These are phyloP conservation scores for Penicillium bovifimosum DNA, from an alignment of 495 filamentous ascomycete species.

Conservation along the genomic window DNA sequence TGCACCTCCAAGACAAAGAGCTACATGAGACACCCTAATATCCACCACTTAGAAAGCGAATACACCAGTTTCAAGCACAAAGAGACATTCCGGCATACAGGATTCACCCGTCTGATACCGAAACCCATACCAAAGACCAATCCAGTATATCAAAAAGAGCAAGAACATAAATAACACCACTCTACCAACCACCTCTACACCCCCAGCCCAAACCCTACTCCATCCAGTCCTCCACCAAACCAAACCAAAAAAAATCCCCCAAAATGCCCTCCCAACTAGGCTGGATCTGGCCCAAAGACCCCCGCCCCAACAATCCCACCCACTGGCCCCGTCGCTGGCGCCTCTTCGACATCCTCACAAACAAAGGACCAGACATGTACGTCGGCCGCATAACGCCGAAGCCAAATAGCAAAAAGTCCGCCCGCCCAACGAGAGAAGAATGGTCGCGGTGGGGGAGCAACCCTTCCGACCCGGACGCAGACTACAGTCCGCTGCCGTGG, in stretches of 20 bases:
- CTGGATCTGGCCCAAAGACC: conserved; percentile 41
- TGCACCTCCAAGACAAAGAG: too few species aligned
- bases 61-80: too few species aligned
- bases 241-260: not conserved
- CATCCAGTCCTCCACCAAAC: not conserved
- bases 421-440: conserved; percentile 3
- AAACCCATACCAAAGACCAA: too few species aligned
- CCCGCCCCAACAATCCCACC: conserved; percentile 28
- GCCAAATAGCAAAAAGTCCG: not conserved
- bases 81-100: too few species aligned
- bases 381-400: conserved; percentile 20
- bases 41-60: too few species aligned
- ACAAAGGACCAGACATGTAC: conserved; percentile 43
- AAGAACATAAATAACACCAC: too few species aligned
- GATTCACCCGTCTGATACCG: too few species aligned
- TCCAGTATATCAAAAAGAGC: too few species aligned
- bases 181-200: too few species aligned
- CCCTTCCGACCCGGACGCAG: not conserved
- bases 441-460: conserved; percentile 24
- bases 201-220: not conserved
- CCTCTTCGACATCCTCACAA: conserved; percentile 32
- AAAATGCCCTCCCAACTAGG: conserved; percentile 16
- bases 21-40: too few species aligned
- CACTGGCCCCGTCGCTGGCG: conserved; percentile 33
- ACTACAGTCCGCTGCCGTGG: conserved; percentile 13